phyloP scores from a whole-genome alignment of 2,329 filamentous ascomycete genomes.

The Diaporthe vaccinii region DNA sequence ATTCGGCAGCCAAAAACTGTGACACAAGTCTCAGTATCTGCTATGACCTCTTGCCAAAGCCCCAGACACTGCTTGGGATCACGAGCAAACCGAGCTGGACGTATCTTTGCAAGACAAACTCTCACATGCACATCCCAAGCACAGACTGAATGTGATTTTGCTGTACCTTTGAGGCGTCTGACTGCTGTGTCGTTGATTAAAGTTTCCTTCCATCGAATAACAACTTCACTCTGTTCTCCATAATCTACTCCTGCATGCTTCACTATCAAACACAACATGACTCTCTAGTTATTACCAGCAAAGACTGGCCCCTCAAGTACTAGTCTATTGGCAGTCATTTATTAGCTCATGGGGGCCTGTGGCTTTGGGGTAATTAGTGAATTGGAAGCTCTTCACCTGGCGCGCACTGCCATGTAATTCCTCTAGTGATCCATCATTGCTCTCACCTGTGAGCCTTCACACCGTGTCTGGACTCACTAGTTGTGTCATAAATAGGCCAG shows the following conservation, averaged over 20 bases:
- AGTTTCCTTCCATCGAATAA: not conserved
- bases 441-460: too few species aligned
- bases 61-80: not conserved
- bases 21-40: slow-evolving; percentile 12
- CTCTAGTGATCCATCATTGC: too few species aligned
- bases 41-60: not conserved
- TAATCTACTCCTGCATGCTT: too few species aligned
- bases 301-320: not conserved
- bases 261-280: too few species aligned
- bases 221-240: not conserved
- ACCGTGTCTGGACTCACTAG: too few species aligned
- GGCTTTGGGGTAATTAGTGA: too few species aligned
- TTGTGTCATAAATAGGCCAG: too few species aligned
- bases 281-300: too few species aligned
- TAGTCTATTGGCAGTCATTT: not conserved
- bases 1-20: not conserved
- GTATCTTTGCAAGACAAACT: not conserved
- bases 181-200: not conserved
- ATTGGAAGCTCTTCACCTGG: too few species aligned
- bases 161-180: not conserved
- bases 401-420: too few species aligned
- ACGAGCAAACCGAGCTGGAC: not conserved
- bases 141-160: too few species aligned
- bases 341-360: not conserved
- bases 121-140: not conserved